Percentiles rank a stretch among this genome's conserved stretches.
Evolutionary conservation across 2,329 filamentous ascomycete species (phyloP).

Genomic region (Alternaria gansuensis): DNA sequence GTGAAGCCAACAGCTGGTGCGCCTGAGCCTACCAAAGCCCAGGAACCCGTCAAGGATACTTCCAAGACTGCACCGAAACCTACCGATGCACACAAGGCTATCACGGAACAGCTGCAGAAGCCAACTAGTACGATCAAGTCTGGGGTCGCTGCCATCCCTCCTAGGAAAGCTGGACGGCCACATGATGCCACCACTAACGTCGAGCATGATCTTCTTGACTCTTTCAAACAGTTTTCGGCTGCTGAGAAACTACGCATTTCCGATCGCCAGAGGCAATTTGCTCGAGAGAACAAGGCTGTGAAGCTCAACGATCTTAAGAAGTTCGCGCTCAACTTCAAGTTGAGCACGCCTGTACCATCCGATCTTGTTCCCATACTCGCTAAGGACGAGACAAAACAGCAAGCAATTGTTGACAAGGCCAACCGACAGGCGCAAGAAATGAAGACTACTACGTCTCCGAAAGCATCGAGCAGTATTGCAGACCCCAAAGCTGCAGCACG

Average conservation of each 20-base stretch:
- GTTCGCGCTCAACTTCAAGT: slow-evolving; percentile 92
- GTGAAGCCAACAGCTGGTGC: slow-evolving; percentile 31
- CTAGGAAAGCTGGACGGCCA: slow-evolving; percentile 52
- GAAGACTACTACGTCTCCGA: slow-evolving; percentile 48
- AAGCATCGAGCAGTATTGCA: slow-evolving; percentile 55
- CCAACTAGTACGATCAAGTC: slow-evolving; percentile 44
- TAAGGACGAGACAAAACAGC: slow-evolving; percentile 94
- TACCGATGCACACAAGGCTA: slow-evolving; percentile 31
- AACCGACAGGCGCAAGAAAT: slow-evolving; percentile 73
- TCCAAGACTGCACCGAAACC: slow-evolving; percentile 34
- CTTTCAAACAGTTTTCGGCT: slow-evolving; percentile 71
- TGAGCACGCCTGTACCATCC: slow-evolving; percentile 88
- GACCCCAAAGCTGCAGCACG: slow-evolving; percentile 45
- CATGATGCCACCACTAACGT: slow-evolving; percentile 68
- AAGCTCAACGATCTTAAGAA: slow-evolving; percentile 95
- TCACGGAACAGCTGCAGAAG: slow-evolving; percentile 39
- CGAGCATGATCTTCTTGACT: slow-evolving; percentile 67
- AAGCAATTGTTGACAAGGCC: slow-evolving; percentile 89
- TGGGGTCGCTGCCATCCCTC: slow-evolving; percentile 35
- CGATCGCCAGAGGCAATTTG: slow-evolving; percentile 64
- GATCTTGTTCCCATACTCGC: slow-evolving; percentile 95
- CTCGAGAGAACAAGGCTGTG: slow-evolving; percentile 80
- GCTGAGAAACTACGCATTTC: slow-evolving; percentile 68
- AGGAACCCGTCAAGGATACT: slow-evolving; percentile 13
- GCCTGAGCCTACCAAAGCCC: slow-evolving; percentile 27